phyloP scores from a whole-genome alignment of 352 stramenopile genomes.

The Phytophthora podocarpi region DNA sequence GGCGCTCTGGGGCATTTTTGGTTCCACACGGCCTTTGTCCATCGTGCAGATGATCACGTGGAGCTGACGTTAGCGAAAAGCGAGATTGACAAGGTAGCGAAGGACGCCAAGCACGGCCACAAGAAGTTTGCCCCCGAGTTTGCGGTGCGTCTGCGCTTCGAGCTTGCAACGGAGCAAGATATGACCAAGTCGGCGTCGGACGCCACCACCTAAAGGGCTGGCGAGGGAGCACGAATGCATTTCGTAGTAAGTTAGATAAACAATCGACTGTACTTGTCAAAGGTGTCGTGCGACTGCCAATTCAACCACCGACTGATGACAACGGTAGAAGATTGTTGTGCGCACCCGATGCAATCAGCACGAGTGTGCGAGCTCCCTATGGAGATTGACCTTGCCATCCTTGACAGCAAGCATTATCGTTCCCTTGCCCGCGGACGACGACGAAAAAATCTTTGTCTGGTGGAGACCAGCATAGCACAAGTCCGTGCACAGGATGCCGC shows the following conservation, averaged over 20 bases:
- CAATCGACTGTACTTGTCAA: background rate
- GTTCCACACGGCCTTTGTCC: slow-evolving; percentile 80
- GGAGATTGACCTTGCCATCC: background rate
- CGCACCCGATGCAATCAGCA: slow-evolving; percentile 3
- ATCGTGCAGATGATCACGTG: slow-evolving; percentile 19
- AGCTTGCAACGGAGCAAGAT: slow-evolving; percentile 40
- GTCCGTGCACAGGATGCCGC: slow-evolving; percentile 23
- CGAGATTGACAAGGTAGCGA: slow-evolving; percentile 77
- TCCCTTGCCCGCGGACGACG: slow-evolving; percentile 11
- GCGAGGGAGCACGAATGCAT: slow-evolving; percentile 4
- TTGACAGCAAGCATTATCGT: background rate
- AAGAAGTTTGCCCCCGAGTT: slow-evolving; percentile 64
- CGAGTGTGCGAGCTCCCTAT: slow-evolving; percentile 7
- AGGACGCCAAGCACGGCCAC: slow-evolving; percentile 73
- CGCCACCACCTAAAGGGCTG: slow-evolving; percentile 8
- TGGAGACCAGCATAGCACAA: slow-evolving; percentile 8
- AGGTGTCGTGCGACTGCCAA: background rate
- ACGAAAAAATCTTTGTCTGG: slow-evolving; percentile 16
- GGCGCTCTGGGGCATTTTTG: slow-evolving; percentile 67
- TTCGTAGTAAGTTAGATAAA: slow-evolving; percentile 4
- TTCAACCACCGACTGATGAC: slow-evolving; percentile 13
- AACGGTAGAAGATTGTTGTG: no score
- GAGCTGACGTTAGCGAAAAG: slow-evolving; percentile 54
- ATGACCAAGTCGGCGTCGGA: slow-evolving; percentile 6
- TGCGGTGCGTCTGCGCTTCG: slow-evolving; percentile 54